Percentiles rank a stretch among this genome's conserved stretches.
These are phyloP conservation scores for Trichoderma asperelloides DNA, from an alignment of 495 filamentous ascomycete genomes.

Conservation along the genomic window DNA sequence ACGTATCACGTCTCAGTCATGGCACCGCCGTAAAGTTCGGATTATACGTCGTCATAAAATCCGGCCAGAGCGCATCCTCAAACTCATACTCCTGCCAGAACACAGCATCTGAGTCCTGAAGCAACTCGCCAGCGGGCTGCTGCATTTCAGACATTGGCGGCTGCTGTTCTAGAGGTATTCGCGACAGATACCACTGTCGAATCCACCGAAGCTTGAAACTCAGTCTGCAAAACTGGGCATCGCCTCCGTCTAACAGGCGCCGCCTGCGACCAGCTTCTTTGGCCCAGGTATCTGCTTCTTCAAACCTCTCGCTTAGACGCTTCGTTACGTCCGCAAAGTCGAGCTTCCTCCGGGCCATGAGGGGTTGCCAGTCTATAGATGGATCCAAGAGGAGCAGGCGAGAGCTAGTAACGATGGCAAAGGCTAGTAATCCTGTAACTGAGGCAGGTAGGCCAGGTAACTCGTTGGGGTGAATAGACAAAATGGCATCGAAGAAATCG, in stretches of 20 bases:
- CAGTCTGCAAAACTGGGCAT: slow-evolving; percentile 11
- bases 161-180: slow-evolving; percentile 11
- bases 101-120: neutral
- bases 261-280: slow-evolving; percentile 11
- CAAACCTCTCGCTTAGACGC: slow-evolving; percentile 13
- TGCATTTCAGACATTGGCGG: neutral
- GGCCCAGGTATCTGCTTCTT: slow-evolving; percentile 13
- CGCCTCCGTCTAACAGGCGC: neutral
- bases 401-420: slow-evolving; percentile 15
- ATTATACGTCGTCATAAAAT: neutral
- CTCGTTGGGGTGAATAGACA: slow-evolving; percentile 11
- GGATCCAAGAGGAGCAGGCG: slow-evolving; percentile 15
- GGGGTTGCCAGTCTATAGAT: slow-evolving; percentile 19
- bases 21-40: neutral
- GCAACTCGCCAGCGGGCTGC: neutral
- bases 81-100: neutral
- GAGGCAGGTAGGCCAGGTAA: slow-evolving; percentile 14
- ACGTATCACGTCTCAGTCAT: neutral
- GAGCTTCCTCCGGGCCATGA: slow-evolving; percentile 12
- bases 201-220: slow-evolving; percentile 20
- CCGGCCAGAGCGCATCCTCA: neutral
- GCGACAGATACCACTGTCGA: slow-evolving; percentile 17
- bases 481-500: slow-evolving; percentile 13
- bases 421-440: slow-evolving; percentile 13
- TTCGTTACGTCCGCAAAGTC: slow-evolving; percentile 12